These are phyloP conservation scores for Chrysosporium keratinophilum DNA, from an alignment of 2,329 filamentous ascomycete genomes.

Conservation along the genomic window DNA sequence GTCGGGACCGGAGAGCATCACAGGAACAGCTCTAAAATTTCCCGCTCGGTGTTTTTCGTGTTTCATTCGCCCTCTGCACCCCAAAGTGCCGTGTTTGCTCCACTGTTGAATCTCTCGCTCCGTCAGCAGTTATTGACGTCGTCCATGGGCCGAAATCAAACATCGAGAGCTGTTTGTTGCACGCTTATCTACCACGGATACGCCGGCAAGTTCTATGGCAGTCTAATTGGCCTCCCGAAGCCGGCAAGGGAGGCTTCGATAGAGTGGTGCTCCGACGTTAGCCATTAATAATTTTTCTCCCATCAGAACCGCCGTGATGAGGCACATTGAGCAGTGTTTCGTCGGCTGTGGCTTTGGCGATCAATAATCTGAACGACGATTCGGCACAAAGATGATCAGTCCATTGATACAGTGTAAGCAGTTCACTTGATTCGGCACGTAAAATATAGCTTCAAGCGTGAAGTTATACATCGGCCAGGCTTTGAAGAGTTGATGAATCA, in stretches of 20 bases:
- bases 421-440: too few species aligned
- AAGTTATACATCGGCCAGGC: too few species aligned
- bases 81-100: background rate
- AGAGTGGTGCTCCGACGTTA: background rate
- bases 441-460: too few species aligned
- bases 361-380: too few species aligned
- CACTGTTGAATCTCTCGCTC: background rate
- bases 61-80: slow-evolving; percentile 1
- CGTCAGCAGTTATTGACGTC: background rate
- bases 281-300: background rate
- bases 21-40: slow-evolving; percentile 5
- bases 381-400: too few species aligned
- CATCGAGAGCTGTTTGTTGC: background rate
- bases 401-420: too few species aligned
- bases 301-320: background rate
- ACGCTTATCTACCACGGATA: background rate
- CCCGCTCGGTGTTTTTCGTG: background rate
- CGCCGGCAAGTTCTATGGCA: background rate
- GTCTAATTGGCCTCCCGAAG: background rate
- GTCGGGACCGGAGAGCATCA: background rate
- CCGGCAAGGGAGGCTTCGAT: background rate
- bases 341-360: too few species aligned
- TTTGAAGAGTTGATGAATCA: too few species aligned
- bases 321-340: too few species aligned
- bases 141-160: background rate